phyloP scores from a whole-genome alignment of 164 flowering plant genomes.

The Warburgia ugandensis region DNA sequence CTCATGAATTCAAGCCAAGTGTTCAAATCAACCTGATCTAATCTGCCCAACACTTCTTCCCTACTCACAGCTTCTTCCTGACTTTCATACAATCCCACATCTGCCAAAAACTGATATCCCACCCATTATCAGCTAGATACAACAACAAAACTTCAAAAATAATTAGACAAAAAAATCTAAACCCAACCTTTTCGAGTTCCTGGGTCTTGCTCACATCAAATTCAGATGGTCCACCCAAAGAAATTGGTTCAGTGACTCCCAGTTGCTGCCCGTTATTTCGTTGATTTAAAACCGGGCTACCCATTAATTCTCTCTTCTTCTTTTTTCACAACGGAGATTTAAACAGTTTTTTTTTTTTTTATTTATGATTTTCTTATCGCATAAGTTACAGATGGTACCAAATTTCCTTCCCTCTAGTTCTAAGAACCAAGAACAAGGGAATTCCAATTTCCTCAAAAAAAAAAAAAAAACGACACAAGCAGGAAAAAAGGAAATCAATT shows the following conservation, averaged over 20 bases:
- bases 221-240: conserved; percentile 45
- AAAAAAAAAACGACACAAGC: not conserved
- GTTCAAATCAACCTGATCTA: conserved; percentile 65
- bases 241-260: conserved; percentile 46
- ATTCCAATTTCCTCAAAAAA: not conserved
- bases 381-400: no score
- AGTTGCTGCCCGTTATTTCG: conserved; percentile 15
- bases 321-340: no score
- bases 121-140: no score
- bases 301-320: conserved; percentile 19
- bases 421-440: no score
- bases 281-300: conserved; percentile 10
- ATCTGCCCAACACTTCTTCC: conserved; percentile 93
- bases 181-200: conserved; percentile 47
- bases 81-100: conserved; percentile 78
- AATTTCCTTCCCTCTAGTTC: no score
- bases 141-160: no score
- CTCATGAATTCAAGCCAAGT: conserved; percentile 1
- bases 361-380: no score
- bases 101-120: conserved; percentile 59
- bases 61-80: conserved; percentile 78
- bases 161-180: no score
- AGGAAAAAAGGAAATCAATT: not conserved
- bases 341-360: no score
- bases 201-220: conserved; percentile 28